Conservation (phyloP, 179 eudicot genomes). For the Amaranthus tricolor region DNA sequence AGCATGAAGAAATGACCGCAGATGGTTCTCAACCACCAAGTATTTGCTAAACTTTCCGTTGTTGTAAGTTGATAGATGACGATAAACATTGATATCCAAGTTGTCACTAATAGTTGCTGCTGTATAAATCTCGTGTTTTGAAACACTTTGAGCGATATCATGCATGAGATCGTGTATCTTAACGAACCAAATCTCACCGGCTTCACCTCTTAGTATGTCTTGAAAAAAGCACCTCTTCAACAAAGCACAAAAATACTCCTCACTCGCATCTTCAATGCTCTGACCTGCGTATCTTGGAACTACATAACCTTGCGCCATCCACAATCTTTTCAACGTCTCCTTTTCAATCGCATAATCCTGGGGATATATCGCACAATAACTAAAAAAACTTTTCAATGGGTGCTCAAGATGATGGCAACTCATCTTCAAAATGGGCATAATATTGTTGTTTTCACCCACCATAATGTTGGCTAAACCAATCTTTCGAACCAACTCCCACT, state of each 20-base stretch:
- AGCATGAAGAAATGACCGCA: too few relatives aligned
- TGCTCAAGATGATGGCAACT: conserved; percentile 24
- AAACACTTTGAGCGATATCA: not conserved
- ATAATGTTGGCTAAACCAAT: conserved; percentile 2
- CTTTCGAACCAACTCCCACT: conserved; percentile 17
- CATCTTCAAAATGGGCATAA: conserved; percentile 17
- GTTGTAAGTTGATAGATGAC: not conserved
- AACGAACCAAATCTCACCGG: not conserved
- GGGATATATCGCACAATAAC: conserved; percentile 19
- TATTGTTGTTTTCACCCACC: not conserved
- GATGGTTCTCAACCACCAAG: too few relatives aligned
- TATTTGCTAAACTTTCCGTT: too few relatives aligned
- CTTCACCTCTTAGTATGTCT: not conserved
- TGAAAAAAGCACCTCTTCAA: conserved; percentile 12
- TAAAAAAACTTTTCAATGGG: conserved; percentile 21
- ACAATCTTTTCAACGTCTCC: conserved; percentile 1
- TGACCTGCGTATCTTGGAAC: not conserved
- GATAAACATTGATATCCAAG: not conserved
- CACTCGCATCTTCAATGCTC: not conserved
- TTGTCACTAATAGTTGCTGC: not conserved
- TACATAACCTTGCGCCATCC: conserved; percentile 26
- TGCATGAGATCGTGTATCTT: conserved; percentile 22
- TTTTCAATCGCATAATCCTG: not conserved
- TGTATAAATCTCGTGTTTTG: not conserved
- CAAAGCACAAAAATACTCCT: conserved; percentile 10